Percentiles rank a stretch among this genome's conserved stretches.
Evolutionary conservation across 2,329 filamentous ascomycete genomes (phyloP).

Genomic region (Cadophora gregata): DNA sequence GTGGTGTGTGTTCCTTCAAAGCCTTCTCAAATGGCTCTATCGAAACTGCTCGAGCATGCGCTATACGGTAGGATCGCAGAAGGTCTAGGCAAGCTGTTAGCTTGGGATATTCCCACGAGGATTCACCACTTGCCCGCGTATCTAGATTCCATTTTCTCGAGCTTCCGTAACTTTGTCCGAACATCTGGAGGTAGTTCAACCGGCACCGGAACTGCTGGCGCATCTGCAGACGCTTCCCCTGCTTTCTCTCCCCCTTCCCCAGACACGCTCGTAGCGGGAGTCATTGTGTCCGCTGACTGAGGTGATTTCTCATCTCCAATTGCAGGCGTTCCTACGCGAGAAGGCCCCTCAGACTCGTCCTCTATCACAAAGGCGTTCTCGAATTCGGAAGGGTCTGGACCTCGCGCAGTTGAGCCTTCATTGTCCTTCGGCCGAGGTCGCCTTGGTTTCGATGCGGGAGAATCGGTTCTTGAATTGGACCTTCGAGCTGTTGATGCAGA

Average conservation of each 20-base stretch:
- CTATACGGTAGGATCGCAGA: conserved; percentile 87
- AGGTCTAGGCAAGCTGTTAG: conserved; percentile 64
- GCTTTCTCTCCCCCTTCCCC: conserved; percentile 39
- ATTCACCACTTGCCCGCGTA: conserved; percentile 71
- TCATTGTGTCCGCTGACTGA: conserved; percentile 36
- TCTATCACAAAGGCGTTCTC: conserved; percentile 87
- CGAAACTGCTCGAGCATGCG: conserved; percentile 82
- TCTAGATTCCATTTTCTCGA: conserved; percentile 82
- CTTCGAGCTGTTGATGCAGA: conserved; percentile 48
- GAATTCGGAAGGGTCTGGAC: conserved; percentile 84
- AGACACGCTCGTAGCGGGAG: conserved; percentile 41
- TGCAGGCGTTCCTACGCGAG: conserved; percentile 64
- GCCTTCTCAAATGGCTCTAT: conserved; percentile 95
- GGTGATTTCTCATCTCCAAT: conserved; percentile 45
- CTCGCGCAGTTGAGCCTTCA: conserved; percentile 37
- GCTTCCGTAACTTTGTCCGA: conserved; percentile 29
- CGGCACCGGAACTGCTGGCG: conserved; percentile 4
- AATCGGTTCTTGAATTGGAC: conserved; percentile 38
- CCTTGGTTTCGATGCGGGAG: conserved; percentile 38
- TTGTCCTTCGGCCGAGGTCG: conserved; percentile 39
- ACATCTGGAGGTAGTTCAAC: conserved; percentile 27
- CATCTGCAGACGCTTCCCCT: conserved; percentile 31
- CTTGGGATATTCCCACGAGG: conserved; percentile 4
- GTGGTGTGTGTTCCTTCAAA: conserved; percentile 88
- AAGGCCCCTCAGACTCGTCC: conserved; percentile 73